These are phyloP conservation scores for Zasmidium angulare DNA, from an alignment of 2,329 filamentous ascomycete genomes.

Conservation along the genomic window DNA sequence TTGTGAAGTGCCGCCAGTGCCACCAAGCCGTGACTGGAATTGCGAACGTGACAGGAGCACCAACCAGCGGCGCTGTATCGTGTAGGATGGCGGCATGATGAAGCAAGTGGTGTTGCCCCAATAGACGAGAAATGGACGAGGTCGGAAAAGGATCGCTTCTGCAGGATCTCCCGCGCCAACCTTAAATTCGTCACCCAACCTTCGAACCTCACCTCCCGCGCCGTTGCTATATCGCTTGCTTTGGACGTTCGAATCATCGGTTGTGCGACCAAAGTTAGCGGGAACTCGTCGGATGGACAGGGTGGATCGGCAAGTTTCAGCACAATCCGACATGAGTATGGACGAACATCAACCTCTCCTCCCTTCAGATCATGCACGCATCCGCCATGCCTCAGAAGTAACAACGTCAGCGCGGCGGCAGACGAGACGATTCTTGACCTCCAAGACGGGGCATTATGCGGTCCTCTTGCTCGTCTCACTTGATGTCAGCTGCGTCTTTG, in stretches of 20 bases:
- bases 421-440: slow-evolving; percentile 43
- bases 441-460: slow-evolving; percentile 50
- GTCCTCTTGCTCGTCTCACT: slow-evolving; percentile 51
- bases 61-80: not conserved
- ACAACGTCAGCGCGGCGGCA: slow-evolving; percentile 19
- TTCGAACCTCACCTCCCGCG: not conserved
- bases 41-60: not conserved
- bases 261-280: too few species aligned
- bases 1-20: not conserved
- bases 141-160: not conserved
- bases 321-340: not conserved
- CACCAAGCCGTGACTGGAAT: not conserved
- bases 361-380: slow-evolving; percentile 10
- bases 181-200: not conserved
- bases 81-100: not conserved
- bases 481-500: slow-evolving; percentile 54
- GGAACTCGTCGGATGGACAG: too few species aligned
- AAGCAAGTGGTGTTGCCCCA: not conserved
- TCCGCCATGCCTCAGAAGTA: not conserved
- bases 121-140: not conserved
- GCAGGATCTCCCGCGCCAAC: not conserved
- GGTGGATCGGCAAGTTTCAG: too few species aligned
- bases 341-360: slow-evolving; percentile 14
- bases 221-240: not conserved
- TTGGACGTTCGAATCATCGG: too few species aligned